Evolutionary conservation across 1,139 yeast species (phyloP).

Genomic region (Saccharomyces uvarum): DNA sequence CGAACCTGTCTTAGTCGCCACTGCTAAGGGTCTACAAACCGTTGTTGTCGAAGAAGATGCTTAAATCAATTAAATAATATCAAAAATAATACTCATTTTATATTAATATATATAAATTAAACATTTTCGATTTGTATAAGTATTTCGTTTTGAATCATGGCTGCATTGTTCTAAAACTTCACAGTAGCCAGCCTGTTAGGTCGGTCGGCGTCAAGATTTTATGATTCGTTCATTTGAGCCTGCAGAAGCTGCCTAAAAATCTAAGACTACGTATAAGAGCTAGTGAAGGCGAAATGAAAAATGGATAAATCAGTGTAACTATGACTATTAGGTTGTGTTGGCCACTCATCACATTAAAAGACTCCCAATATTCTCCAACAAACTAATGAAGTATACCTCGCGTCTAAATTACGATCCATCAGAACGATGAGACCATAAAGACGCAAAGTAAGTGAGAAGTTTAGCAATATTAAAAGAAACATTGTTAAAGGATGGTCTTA

Average conservation of each 20-base stretch:
- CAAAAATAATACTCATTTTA: slow-evolving; percentile 12
- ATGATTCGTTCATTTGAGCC: background rate
- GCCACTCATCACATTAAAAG: slow-evolving; percentile 35
- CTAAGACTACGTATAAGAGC: background rate
- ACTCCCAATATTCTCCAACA: slow-evolving; percentile 12
- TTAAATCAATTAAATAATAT: slow-evolving; percentile 33
- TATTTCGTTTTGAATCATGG: slow-evolving; percentile 1
- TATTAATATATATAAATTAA: slow-evolving; percentile 8
- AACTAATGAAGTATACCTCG: slow-evolving; percentile 1
- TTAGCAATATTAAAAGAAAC: slow-evolving; percentile 12
- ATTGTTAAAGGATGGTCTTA: slow-evolving; percentile 19
- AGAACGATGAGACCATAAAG: slow-evolving; percentile 12
- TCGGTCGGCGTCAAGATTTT: background rate
- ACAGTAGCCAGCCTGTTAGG: background rate
- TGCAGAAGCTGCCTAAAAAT: background rate
- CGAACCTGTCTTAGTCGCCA: slow-evolving; percentile 91
- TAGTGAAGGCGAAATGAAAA: slow-evolving; percentile 2
- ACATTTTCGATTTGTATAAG: slow-evolving; percentile 10
- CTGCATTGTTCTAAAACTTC: background rate
- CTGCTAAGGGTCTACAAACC: slow-evolving; percentile 97
- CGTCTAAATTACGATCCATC: slow-evolving; percentile 6
- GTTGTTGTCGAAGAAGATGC: slow-evolving; percentile 89
- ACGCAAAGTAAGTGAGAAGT: slow-evolving; percentile 13
- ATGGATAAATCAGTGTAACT: slow-evolving; percentile 32
- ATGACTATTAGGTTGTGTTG: slow-evolving; percentile 30